Percentiles rank a stretch among this genome's conserved stretches.
Evolutionary conservation across 768 basidiomycete species (phyloP).

Genomic region (Tulasnella sp.): DNA sequence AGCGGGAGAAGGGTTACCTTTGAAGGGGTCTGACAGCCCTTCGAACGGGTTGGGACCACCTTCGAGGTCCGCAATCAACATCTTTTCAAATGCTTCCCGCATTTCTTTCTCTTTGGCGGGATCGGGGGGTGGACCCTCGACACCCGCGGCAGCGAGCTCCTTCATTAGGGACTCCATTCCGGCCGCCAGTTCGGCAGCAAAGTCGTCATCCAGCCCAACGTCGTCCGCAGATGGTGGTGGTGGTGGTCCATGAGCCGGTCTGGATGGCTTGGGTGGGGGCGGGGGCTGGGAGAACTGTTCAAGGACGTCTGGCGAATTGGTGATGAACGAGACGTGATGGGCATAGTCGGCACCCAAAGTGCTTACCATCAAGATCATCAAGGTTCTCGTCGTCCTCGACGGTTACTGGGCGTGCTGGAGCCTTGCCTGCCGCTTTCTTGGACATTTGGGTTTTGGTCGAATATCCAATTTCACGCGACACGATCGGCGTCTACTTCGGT

Average conservation of each 20-base stretch:
- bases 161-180: slow-evolving; percentile 37
- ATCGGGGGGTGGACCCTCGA: slow-evolving; percentile 11
- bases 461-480: slow-evolving; percentile 18
- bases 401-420: slow-evolving; percentile 5
- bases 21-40: neutral
- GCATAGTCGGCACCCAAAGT: neutral
- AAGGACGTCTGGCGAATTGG: slow-evolving; percentile 33
- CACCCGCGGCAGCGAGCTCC: slow-evolving; percentile 25
- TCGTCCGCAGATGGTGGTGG: slow-evolving; percentile 2
- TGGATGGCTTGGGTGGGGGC: slow-evolving; percentile 18
- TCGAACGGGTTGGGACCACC: slow-evolving; percentile 21
- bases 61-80: slow-evolving; percentile 53
- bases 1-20: slow-evolving; percentile 14
- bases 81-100: slow-evolving; percentile 53
- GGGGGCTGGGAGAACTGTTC: slow-evolving; percentile 31
- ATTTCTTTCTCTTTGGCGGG: slow-evolving; percentile 22
- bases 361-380: slow-evolving; percentile 53
- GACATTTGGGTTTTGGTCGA: slow-evolving; percentile 5
- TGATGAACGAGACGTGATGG: slow-evolving; percentile 16
- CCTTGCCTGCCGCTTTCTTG: slow-evolving; percentile 4
- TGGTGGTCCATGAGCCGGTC: slow-evolving; percentile 18
- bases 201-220: slow-evolving; percentile 25
- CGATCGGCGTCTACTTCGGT: slow-evolving; percentile 15
- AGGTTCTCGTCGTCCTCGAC: slow-evolving; percentile 42
- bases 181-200: slow-evolving; percentile 31